Conservation (phyloP, 208 protist species). For the Trypanosoma boissoni region DNA sequence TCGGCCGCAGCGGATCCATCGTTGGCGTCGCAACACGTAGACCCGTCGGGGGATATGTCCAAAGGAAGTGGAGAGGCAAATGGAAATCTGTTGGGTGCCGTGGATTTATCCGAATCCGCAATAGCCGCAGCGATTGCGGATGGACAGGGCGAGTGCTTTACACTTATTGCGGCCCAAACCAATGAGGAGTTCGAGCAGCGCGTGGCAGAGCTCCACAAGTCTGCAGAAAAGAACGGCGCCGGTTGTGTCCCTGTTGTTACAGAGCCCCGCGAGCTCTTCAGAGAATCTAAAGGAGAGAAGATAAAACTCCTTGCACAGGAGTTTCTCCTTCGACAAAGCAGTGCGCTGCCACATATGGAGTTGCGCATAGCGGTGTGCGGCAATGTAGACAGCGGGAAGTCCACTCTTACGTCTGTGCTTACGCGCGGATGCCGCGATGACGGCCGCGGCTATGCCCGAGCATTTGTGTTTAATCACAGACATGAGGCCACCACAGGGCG, state of each 20-base stretch:
- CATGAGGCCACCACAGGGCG: constrained; percentile 95
- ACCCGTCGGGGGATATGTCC: background rate
- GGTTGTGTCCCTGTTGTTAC: constrained; percentile 41
- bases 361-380: constrained; percentile 90
- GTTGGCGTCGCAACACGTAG: too few relatives aligned
- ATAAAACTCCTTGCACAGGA: constrained; percentile 54
- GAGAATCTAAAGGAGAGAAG: constrained; percentile 9
- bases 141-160: constrained; percentile 74
- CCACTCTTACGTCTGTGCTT: constrained; percentile 89
- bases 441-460: constrained; percentile 78
- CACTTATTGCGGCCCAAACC: constrained; percentile 35
- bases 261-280: constrained; percentile 49
- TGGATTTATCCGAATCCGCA: constrained; percentile 37
- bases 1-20: background rate
- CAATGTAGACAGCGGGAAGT: constrained; percentile 94
- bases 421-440: constrained; percentile 89
- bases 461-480: constrained; percentile 94
- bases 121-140: constrained; percentile 34
- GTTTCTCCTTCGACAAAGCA: constrained; percentile 63
- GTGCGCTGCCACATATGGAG: constrained; percentile 57
- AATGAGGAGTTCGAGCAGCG: constrained; percentile 31
- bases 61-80: background rate
- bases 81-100: constrained; percentile 16
- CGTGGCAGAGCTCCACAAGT: constrained; percentile 27
- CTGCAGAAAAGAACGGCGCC: constrained; percentile 25